Conservation (phyloP, 257 asterid genomes). For the Solanum piurae region DNA sequence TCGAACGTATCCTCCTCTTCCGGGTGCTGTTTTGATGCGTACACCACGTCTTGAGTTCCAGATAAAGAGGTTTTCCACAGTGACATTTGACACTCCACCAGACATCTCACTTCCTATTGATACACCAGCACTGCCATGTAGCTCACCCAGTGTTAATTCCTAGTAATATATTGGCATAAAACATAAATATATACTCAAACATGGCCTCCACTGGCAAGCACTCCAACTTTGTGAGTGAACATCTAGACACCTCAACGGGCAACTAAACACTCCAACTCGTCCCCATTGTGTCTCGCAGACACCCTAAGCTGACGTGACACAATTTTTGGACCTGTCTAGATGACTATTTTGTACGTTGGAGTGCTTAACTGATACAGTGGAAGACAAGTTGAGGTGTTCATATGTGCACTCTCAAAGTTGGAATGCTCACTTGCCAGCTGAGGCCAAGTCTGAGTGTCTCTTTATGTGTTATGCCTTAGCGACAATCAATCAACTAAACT, state of each 20-base stretch:
- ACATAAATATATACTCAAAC: not conserved
- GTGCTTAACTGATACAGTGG: not conserved
- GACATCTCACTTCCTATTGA: constrained; percentile 29
- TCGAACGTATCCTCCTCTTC: constrained; percentile 21
- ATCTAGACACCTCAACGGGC: not conserved
- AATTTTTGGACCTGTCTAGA: not conserved
- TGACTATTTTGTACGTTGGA: not conserved
- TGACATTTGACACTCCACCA: constrained; percentile 24
- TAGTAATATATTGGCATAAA: not conserved
- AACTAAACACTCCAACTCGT: not conserved
- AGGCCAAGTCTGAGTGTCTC: not conserved
- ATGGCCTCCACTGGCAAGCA: not conserved
- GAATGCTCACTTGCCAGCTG: not conserved
- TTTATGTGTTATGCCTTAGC: not conserved
- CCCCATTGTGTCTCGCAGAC: not conserved
- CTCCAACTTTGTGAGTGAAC: not conserved
- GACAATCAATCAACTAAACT: not conserved
- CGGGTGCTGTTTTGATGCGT: constrained; percentile 24
- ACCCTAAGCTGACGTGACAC: not conserved
- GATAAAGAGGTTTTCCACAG: constrained; percentile 15
- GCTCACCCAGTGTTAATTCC: not conserved
- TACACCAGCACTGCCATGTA: constrained; percentile 13
- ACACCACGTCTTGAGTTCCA: constrained; percentile 22
- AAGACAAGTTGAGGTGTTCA: not conserved
- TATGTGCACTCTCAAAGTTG: not conserved